These are phyloP conservation scores for Candida golubevii DNA, from an alignment of 805 yeast genomes.

Conservation along the genomic window DNA sequence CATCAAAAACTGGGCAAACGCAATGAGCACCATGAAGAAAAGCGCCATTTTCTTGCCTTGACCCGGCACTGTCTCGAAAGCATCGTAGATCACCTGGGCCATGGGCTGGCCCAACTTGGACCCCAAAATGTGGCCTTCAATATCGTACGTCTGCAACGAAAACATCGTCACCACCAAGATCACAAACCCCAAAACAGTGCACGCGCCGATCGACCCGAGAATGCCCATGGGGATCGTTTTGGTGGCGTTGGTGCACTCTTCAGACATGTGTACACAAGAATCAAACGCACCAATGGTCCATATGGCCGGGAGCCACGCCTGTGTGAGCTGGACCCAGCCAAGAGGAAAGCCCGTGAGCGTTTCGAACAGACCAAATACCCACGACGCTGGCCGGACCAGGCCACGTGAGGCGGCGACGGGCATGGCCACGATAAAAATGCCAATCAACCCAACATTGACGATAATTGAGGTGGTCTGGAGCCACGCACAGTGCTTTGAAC, in stretches of 20 bases:
- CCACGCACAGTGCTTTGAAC: conserved; percentile 53
- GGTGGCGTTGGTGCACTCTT: conserved; percentile 62
- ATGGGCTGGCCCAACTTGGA: conserved; percentile 48
- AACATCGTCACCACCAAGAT: conserved; percentile 52
- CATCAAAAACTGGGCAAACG: conserved; percentile 61
- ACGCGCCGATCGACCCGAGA: conserved; percentile 50
- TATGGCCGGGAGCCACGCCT: conserved; percentile 57
- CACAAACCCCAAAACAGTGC: conserved; percentile 57
- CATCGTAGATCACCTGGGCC: conserved; percentile 60
- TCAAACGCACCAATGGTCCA: conserved; percentile 78
- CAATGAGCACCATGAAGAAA: conserved; percentile 55
- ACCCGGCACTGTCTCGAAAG: conserved; percentile 31
- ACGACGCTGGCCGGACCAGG: conserved; percentile 45
- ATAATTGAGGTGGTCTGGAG: conserved; percentile 57
- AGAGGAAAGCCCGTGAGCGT: conserved; percentile 52
- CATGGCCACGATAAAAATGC: conserved; percentile 57
- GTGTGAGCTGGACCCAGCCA: conserved; percentile 49
- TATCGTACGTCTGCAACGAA: conserved; percentile 45
- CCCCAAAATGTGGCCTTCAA: conserved; percentile 18
- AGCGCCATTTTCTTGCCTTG: conserved; percentile 61
- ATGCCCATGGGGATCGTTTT: conserved; percentile 64
- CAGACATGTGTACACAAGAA: conserved; percentile 67
- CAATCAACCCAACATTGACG: conserved; percentile 48
- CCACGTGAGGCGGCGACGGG: conserved; percentile 51
- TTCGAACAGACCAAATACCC: conserved; percentile 50